These are phyloP conservation scores for Fusarium newnesense DNA, from an alignment of 2,329 filamentous ascomycete genomes.

Conservation along the genomic window DNA sequence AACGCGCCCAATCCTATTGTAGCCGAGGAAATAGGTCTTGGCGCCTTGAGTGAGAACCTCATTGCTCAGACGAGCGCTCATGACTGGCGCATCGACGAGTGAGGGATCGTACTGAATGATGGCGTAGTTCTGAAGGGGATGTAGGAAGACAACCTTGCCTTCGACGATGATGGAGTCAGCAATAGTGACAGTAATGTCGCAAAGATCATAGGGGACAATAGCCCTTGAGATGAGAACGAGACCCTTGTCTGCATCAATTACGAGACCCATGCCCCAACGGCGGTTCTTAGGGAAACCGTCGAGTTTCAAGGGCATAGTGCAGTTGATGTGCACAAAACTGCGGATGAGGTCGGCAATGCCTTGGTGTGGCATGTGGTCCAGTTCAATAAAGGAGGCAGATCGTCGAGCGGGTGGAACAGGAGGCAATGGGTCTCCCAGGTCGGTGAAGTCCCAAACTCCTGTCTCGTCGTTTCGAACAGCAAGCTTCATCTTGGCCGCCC, in stretches of 20 bases:
- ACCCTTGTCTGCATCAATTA: slow-evolving; percentile 97
- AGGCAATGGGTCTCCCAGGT: slow-evolving; percentile 83
- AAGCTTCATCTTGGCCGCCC: slow-evolving; percentile 93
- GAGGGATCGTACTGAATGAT: slow-evolving; percentile 94
- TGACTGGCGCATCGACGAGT: slow-evolving; percentile 92
- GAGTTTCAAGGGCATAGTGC: slow-evolving; percentile 93
- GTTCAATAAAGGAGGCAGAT: slow-evolving; percentile 89
- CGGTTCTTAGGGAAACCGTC: slow-evolving; percentile 97
- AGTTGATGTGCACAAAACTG: slow-evolving; percentile 93
- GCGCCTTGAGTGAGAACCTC: slow-evolving; percentile 91
- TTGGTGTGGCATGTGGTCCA: slow-evolving; percentile 87
- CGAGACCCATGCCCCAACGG: slow-evolving; percentile 94
- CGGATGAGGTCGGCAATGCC: slow-evolving; percentile 93
- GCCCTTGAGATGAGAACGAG: slow-evolving; percentile 94
- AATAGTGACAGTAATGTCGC: slow-evolving; percentile 95
- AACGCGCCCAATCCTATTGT: slow-evolving; percentile 93
- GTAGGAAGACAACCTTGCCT: slow-evolving; percentile 93
- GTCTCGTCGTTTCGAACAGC: slow-evolving; percentile 89
- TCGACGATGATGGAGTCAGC: slow-evolving; percentile 96
- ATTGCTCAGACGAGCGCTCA: slow-evolving; percentile 84
- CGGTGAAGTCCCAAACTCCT: slow-evolving; percentile 93
- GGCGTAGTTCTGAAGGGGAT: slow-evolving; percentile 96
- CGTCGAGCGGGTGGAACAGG: slow-evolving; percentile 76
- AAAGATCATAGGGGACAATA: slow-evolving; percentile 95
- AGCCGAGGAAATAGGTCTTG: slow-evolving; percentile 96